Base-by-base conservation (phyloP, 2,329 filamentous ascomycete species). In the Knufia petricola region DNA sequence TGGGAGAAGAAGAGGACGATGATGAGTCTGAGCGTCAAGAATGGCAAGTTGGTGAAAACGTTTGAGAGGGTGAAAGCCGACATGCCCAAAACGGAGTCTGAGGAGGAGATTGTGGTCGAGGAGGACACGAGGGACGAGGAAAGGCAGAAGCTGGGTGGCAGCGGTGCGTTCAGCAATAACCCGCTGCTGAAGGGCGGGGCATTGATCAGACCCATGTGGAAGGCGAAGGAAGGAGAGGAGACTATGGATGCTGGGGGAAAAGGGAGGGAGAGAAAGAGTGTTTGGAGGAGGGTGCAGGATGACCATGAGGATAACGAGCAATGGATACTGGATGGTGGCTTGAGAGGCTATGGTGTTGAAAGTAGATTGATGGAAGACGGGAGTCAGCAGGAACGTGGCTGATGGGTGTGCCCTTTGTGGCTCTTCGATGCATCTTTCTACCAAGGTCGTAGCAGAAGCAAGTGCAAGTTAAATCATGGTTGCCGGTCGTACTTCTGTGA, bases 1-100 rank as follows among this genome's bases (percentile, higher is more conserved):
- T 95, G 88, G 65, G 89, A 95, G 69, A 94, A 90, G 74, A 77
- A 86, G 50, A 79, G 77, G 58, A 82, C 92, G 52, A 84, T 95
- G 1, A 77, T 94, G 56, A 90, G 85, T 60, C 85, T 95, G 52
- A 87, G 95, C 62, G 69, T 95, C 0, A 81, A 82, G 7, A 83
- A 82, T 0, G 82, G 84, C 15, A 88, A 83, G 58, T 79, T 94
- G 2, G 81, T 92, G 3, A 79, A 77, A 51, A 65, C 51, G 49
- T 68, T 52, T 61, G 56, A 63, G 56, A 60, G 48, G 13, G 51
- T 46, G 26, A 56, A 65, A 60, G 56, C 54, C 3, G 34, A 49
- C 4, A 46, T 47, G 2, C 24, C 42, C 6, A 57, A 54, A 28
- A 55, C 53, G 36, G 51, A 54, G 37, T 51, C 46, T 7, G 55